A percentile compares a stretch with the other conserved stretches of the same genome.
These are phyloP conservation scores for Paracamarosporium sp. DNA, from an alignment of 2,329 filamentous ascomycete species.

Conservation along the genomic window DNA sequence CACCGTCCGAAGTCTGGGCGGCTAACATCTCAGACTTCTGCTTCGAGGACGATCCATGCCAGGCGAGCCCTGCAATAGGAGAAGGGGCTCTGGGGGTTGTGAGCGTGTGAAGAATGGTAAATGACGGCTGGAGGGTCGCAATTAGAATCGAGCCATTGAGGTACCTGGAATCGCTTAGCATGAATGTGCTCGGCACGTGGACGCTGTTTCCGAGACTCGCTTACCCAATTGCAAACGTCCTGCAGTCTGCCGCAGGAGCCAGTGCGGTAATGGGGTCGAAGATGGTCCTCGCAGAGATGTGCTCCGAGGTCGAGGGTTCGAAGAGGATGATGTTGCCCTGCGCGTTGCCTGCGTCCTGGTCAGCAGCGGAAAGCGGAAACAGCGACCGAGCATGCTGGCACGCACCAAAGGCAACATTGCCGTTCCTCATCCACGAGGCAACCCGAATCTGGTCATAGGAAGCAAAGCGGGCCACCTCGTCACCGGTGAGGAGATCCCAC, in stretches of 20 bases:
- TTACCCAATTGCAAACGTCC: constrained; percentile 95
- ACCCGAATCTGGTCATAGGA: constrained; percentile 87
- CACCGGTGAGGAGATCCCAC: constrained; percentile 93
- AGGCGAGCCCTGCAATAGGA: constrained; percentile 83
- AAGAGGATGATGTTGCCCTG: constrained; percentile 95
- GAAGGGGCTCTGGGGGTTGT: constrained; percentile 85
- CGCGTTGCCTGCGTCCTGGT: constrained; percentile 71
- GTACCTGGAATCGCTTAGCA: constrained; percentile 66
- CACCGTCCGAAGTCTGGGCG: constrained; percentile 88
- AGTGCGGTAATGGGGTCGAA: constrained; percentile 95
- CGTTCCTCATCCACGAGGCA: constrained; percentile 95
- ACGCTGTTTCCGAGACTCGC: constrained; percentile 27
- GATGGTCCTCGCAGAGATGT: constrained; percentile 88
- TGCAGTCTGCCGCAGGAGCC: constrained; percentile 86
- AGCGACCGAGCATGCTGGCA: constrained; percentile 12
- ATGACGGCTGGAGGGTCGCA: constrained; percentile 85
- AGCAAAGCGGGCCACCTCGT: constrained; percentile 88
- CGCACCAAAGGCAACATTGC: constrained; percentile 95
- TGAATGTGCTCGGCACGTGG: constrained; percentile 4
- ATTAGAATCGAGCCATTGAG: constrained; percentile 94
- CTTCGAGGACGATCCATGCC: constrained; percentile 95
- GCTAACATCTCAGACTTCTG: constrained; percentile 99
- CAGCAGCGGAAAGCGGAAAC: constrained; percentile 17
- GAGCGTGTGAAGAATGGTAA: constrained; percentile 92
- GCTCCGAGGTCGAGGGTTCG: constrained; percentile 90